Evolutionary conservation across 805 yeast species (phyloP).

Genomic region (Sugiyamaella mastotermitis): DNA sequence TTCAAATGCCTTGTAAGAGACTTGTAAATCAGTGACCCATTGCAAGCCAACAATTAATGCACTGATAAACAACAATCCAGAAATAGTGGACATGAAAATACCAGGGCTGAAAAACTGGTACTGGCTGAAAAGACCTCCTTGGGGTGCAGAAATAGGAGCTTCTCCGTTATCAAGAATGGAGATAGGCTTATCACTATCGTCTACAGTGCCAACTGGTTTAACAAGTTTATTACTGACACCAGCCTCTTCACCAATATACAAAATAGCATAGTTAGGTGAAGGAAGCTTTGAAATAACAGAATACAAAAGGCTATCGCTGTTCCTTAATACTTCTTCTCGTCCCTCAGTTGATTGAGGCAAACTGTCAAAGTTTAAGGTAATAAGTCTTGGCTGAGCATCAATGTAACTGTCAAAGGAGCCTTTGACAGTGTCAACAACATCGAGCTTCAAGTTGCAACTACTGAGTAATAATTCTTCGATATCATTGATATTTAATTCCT

Average conservation of each 20-base stretch:
- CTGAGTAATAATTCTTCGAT: constrained; percentile 24
- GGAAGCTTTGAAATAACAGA: constrained; percentile 28
- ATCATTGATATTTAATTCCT: constrained; percentile 48
- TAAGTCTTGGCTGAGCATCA: constrained; percentile 58
- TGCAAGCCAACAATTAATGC: constrained; percentile 57
- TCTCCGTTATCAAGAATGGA: constrained; percentile 7
- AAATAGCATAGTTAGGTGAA: constrained; percentile 30
- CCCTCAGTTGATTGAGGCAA: constrained; percentile 31
- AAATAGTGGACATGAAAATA: constrained; percentile 67
- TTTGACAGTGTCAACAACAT: constrained; percentile 33
- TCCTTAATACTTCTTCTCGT: constrained; percentile 4
- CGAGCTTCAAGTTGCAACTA: not conserved
- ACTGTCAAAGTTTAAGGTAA: constrained; percentile 51
- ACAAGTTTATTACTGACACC: constrained; percentile 6
- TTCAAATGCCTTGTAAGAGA: constrained; percentile 78
- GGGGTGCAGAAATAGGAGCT: constrained; percentile 1
- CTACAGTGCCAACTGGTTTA: not conserved
- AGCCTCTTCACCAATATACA: constrained; percentile 20
- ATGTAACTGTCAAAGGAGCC: constrained; percentile 48
- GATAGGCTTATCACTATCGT: not conserved
- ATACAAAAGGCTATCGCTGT: constrained; percentile 25
- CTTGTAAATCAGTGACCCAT: constrained; percentile 67
- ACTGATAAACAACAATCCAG: constrained; percentile 51
- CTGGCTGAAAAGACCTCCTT: constrained; percentile 44
- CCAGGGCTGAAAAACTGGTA: constrained; percentile 78